These are phyloP conservation scores for Pichia sp. DNA, from an alignment of 1,139 yeast genomes.

Conservation along the genomic window DNA sequence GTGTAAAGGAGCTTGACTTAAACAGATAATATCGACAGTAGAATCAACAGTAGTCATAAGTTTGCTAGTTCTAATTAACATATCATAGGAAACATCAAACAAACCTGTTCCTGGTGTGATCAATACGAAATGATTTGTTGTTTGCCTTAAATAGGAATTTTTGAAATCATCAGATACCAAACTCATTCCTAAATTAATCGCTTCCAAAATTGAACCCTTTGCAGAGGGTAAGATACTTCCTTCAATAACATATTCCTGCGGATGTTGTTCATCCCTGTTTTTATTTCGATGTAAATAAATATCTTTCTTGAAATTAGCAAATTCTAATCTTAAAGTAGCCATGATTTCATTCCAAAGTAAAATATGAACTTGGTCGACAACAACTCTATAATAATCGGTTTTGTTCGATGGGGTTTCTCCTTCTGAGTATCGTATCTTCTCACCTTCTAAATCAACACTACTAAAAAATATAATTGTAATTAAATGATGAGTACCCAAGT, in stretches of 20 bases:
- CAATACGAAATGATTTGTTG: slow-evolving; percentile 77
- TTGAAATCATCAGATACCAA: slow-evolving; percentile 73
- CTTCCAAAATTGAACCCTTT: slow-evolving; percentile 84
- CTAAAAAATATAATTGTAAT: slow-evolving; percentile 87
- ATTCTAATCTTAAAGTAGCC: slow-evolving; percentile 80
- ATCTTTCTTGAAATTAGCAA: slow-evolving; percentile 74
- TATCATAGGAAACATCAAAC: slow-evolving; percentile 82
- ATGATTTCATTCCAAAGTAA: slow-evolving; percentile 83
- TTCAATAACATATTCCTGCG: slow-evolving; percentile 35
- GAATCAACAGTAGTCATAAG: slow-evolving; percentile 73
- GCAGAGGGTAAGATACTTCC: slow-evolving; percentile 76
- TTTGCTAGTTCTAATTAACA: slow-evolving; percentile 68
- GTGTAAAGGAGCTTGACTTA: slow-evolving; percentile 88
- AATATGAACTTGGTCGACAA: slow-evolving; percentile 89
- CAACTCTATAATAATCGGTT: slow-evolving; percentile 82
- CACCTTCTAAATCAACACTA: slow-evolving; percentile 63
- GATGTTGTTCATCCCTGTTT: slow-evolving; percentile 17
- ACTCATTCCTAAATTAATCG: slow-evolving; percentile 77
- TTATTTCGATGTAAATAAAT: slow-evolving; percentile 45
- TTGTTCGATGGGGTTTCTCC: slow-evolving; percentile 70
- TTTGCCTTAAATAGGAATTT: slow-evolving; percentile 81
- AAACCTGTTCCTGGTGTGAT: slow-evolving; percentile 92
- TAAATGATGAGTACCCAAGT: slow-evolving; percentile 80
- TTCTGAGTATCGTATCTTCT: slow-evolving; percentile 51
- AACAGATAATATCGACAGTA: slow-evolving; percentile 81